Evolutionary conservation across 352 stramenopile species (phyloP).

Genomic region (Nothophytophthora sp.): DNA sequence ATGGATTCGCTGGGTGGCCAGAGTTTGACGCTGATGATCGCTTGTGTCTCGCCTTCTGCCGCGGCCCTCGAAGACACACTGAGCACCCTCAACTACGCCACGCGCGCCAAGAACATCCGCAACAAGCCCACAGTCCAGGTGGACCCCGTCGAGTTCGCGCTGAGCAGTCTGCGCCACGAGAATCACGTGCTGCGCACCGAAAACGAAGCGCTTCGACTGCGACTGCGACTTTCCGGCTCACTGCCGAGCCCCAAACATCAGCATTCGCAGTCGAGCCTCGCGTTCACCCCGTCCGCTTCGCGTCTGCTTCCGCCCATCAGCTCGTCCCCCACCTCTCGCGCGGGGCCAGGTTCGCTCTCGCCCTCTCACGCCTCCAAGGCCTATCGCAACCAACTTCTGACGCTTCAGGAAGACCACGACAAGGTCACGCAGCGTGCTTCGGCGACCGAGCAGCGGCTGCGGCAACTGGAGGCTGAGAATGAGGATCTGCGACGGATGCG

Average conservation of each 20-base stretch:
- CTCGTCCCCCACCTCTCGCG: slow-evolving; percentile 4
- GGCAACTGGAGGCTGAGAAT: slow-evolving; percentile 50
- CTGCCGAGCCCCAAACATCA: slow-evolving; percentile 1
- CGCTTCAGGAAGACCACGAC: slow-evolving; percentile 71
- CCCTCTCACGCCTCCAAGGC: slow-evolving; percentile 7
- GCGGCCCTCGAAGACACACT: slow-evolving; percentile 72
- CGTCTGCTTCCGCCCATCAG: slow-evolving; percentile 28
- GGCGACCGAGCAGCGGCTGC: slow-evolving; percentile 27
- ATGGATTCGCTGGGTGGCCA: slow-evolving; percentile 86
- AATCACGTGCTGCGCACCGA: slow-evolving; percentile 57
- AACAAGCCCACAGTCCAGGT: slow-evolving; percentile 80
- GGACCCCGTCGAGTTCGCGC: slow-evolving; percentile 57
- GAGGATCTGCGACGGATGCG: slow-evolving; percentile 31
- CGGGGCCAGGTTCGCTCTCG: slow-evolving; percentile 3
- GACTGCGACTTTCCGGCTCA: slow-evolving; percentile 30
- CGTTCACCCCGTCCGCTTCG: slow-evolving; percentile 23
- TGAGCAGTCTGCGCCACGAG: slow-evolving; percentile 66
- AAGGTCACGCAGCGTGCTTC: slow-evolving; percentile 35
- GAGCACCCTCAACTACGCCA: slow-evolving; percentile 87
- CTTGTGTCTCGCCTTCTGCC: slow-evolving; percentile 71
- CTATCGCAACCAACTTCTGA: slow-evolving; percentile 47
- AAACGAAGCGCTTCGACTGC: slow-evolving; percentile 61
- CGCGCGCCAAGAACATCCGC: slow-evolving; percentile 82
- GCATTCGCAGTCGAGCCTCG: slow-evolving; percentile 21
- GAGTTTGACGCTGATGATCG: slow-evolving; percentile 84